Evolutionary conservation across 306 rosid species (phyloP).

Genomic region (Quercus glauca): DNA sequence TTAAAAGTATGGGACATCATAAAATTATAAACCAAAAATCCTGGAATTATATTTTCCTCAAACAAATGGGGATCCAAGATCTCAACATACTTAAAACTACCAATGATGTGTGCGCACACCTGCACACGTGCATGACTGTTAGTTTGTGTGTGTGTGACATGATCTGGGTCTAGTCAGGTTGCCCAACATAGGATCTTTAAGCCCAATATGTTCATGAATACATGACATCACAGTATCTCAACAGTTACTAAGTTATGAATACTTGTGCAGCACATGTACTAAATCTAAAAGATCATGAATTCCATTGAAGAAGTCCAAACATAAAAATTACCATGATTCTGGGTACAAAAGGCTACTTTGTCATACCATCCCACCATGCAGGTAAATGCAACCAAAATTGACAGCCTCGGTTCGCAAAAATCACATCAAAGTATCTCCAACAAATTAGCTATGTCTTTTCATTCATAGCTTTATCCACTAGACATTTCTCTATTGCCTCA

Average conservation of each 20-base stretch:
- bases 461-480: constrained; percentile 28
- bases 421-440: constrained; percentile 15
- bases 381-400: constrained; percentile 5
- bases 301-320: neutral
- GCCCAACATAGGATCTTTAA: neutral
- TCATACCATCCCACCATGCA: constrained; percentile 20
- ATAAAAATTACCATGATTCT: neutral
- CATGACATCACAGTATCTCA: neutral
- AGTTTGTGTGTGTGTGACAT: neutral
- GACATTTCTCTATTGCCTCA: constrained; percentile 80
- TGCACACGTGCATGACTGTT: neutral
- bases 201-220: neutral
- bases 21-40: neutral
- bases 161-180: neutral
- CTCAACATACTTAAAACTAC: neutral
- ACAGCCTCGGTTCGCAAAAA: neutral
- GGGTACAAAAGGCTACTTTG: neutral
- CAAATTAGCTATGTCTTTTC: constrained; percentile 29
- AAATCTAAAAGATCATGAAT: neutral
- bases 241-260: neutral
- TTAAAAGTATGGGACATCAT: neutral
- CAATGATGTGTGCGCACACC: neutral
- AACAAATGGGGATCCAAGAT: neutral
- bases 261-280: neutral
- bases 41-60: neutral